Base-by-base conservation (phyloP, 1,284 basidiomycete species). In the Heterobasidion occidentale region DNA sequence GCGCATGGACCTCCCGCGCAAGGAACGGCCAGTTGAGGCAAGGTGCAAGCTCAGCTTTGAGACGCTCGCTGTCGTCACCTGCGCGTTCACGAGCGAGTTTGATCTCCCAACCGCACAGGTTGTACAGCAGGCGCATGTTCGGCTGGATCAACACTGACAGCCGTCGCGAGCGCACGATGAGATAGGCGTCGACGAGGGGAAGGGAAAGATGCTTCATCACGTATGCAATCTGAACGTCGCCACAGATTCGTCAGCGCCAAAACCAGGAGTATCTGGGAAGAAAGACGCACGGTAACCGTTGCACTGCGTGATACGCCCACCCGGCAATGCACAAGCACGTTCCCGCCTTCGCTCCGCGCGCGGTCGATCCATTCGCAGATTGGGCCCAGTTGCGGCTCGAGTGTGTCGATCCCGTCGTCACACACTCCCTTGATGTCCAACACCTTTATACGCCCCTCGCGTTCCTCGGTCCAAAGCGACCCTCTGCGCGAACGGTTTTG, bases 371-470 rank as follows among this genome's bases (percentile, higher is more conserved):
- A 98, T 54, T 88, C 87, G 66, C 93, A 92, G 19, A 96, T 89
- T 6, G 88, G 85, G 55, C 84, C 84, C 50, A 99, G 81, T 69
- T 94, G 87, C 4, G 90, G 90, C 61, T 94, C 86, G 19, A 98
- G 81, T 38, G 92, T 92, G 72, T 97, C 94, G 68, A 97, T 97
- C 7, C 95, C 95, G 67, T 98, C 95, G 70, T 98, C 95, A 65
- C 91, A 91, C 15, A 94, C 85, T 52, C 86, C 88, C 70, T 93
- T 87, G 70, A 95, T 89, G 68, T 94, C 92, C 57, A 94, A 78
- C 44, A 94, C 92, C 65, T 87, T 87, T 67, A 96, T 93, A 51
- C 90, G 77, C 2, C 92, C 92, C 64, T 89, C 88, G n/a, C 83
- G 78, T 68, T 92, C 87, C 71, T 94, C 92, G 59, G 85, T 83